Conservation (phyloP, 768 basidiomycete genomes). For the Cystobasidium onofrii region DNA sequence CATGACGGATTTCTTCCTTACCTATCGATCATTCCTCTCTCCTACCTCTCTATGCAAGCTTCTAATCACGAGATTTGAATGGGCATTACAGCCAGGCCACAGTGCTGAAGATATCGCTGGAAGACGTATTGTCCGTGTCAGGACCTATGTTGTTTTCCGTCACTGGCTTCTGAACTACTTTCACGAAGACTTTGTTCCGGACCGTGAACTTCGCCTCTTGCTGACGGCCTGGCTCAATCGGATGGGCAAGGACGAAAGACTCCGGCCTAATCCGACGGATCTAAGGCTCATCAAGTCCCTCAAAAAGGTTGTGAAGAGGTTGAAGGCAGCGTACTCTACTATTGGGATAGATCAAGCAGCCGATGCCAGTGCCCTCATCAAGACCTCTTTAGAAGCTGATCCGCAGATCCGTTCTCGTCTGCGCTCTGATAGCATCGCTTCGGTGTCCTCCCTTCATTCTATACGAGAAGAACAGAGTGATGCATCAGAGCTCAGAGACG, state of each 20-base stretch:
- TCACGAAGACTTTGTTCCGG: slow-evolving; percentile 73
- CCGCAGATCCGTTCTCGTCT: background rate
- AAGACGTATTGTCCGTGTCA: slow-evolving; percentile 68
- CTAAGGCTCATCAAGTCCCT: slow-evolving; percentile 69
- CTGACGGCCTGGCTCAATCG: slow-evolving; percentile 74
- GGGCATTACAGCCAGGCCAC: slow-evolving; percentile 55
- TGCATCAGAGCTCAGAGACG: background rate
- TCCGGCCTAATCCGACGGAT: slow-evolving; percentile 58
- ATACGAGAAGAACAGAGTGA: background rate
- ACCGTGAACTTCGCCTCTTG: slow-evolving; percentile 63
- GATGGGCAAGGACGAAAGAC: slow-evolving; percentile 59
- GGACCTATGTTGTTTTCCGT: slow-evolving; percentile 80
- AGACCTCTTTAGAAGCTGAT: background rate
- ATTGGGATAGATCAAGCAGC: background rate
- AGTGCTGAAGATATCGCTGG: slow-evolving; percentile 58
- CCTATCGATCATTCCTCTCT: slow-evolving; percentile 75
- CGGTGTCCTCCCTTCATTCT: background rate
- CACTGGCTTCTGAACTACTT: slow-evolving; percentile 90
- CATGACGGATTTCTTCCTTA: slow-evolving; percentile 80
- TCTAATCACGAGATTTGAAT: slow-evolving; percentile 78
- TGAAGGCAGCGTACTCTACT: slow-evolving; percentile 50
- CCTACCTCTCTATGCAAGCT: slow-evolving; percentile 71
- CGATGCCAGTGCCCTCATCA: background rate
- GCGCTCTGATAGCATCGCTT: slow-evolving; percentile 1
- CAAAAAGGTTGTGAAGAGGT: slow-evolving; percentile 73